Evolutionary conservation across 306 rosid species (phyloP).

Genomic region (Castanea sativa): DNA sequence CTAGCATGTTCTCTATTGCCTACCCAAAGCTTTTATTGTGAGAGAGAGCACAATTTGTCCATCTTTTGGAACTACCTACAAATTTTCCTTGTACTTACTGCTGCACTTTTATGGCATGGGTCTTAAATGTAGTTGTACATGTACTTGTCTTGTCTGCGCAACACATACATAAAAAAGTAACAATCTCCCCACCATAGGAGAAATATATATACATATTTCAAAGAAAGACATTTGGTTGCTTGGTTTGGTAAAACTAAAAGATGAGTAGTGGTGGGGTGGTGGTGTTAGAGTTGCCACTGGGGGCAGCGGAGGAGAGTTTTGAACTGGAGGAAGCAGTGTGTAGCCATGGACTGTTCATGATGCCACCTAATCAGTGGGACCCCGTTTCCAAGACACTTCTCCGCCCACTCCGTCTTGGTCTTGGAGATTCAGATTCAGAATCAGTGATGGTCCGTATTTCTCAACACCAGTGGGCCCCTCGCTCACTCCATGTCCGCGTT

Average conservation of each 20-base stretch:
- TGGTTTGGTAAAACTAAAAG: background rate
- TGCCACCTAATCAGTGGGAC: slow-evolving; percentile 58
- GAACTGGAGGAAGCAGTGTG: slow-evolving; percentile 42
- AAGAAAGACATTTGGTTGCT: too few species aligned
- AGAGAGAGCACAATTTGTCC: too few species aligned
- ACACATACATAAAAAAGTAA: too few species aligned
- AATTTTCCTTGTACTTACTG: too few species aligned
- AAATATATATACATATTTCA: too few species aligned
- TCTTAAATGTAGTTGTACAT: too few species aligned
- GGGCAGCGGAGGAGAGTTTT: slow-evolving; percentile 18
- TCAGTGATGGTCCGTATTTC: slow-evolving; percentile 30
- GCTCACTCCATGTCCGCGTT: slow-evolving; percentile 13
- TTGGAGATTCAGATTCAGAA: too few species aligned
- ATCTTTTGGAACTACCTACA: too few species aligned
- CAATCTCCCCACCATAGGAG: too few species aligned
- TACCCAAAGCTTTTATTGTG: too few species aligned
- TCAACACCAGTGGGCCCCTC: slow-evolving; percentile 12
- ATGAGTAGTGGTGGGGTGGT: background rate
- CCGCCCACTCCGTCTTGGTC: slow-evolving; percentile 40
- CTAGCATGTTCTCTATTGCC: too few species aligned
- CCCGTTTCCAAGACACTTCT: slow-evolving; percentile 44
- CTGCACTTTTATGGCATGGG: too few species aligned
- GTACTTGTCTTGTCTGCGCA: slow-evolving; percentile 14
- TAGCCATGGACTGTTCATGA: slow-evolving; percentile 60
- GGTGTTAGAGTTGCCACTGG: slow-evolving; percentile 31